Conservation (phyloP, 2,329 filamentous ascomycete genomes). For the Blumeriella jaapii region DNA sequence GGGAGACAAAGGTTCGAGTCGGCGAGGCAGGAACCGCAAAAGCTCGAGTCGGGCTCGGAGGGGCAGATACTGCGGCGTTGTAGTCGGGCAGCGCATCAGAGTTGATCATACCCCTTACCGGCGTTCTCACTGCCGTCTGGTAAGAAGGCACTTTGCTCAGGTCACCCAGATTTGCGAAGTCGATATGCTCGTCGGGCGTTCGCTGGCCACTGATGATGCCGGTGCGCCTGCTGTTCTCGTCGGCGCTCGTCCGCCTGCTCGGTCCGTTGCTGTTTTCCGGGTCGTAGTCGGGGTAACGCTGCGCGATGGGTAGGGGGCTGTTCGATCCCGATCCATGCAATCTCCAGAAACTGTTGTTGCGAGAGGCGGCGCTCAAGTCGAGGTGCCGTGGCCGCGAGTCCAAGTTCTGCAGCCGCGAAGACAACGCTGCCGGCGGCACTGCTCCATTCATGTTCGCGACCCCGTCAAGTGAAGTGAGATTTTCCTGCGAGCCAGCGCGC, state of each 20-base stretch:
- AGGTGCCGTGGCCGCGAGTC: slow-evolving; percentile 63
- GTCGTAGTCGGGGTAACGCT: slow-evolving; percentile 11
- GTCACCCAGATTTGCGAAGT: slow-evolving; percentile 48
- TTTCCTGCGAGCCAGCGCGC: slow-evolving; percentile 69
- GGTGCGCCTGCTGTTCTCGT: slow-evolving; percentile 31
- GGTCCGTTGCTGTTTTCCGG: slow-evolving; percentile 27
- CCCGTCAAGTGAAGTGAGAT: slow-evolving; percentile 51
- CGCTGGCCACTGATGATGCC: slow-evolving; percentile 35
- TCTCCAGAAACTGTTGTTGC: slow-evolving; percentile 25
- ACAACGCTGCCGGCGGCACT: slow-evolving; percentile 43
- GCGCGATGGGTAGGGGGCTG: slow-evolving; percentile 24
- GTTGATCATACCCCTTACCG: slow-evolving; percentile 39
- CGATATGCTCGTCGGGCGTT: slow-evolving; percentile 42
- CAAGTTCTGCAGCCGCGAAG: slow-evolving; percentile 59
- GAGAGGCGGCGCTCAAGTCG: slow-evolving; percentile 47
- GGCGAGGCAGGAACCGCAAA: too few species aligned
- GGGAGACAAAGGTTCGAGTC: too few species aligned
- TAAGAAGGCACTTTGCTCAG: slow-evolving; percentile 69
- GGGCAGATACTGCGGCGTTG: slow-evolving; percentile 44
- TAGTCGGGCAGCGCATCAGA: slow-evolving; percentile 55
- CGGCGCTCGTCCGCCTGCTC: slow-evolving; percentile 36
- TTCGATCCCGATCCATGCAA: slow-evolving; percentile 26
- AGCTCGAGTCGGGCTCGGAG: slow-evolving; percentile 26
- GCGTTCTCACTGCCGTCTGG: slow-evolving; percentile 57
- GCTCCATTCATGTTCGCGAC: slow-evolving; percentile 32